Base-by-base conservation (phyloP, 2,329 filamentous ascomycete genomes). In the Paecilomyces fulvus region DNA sequence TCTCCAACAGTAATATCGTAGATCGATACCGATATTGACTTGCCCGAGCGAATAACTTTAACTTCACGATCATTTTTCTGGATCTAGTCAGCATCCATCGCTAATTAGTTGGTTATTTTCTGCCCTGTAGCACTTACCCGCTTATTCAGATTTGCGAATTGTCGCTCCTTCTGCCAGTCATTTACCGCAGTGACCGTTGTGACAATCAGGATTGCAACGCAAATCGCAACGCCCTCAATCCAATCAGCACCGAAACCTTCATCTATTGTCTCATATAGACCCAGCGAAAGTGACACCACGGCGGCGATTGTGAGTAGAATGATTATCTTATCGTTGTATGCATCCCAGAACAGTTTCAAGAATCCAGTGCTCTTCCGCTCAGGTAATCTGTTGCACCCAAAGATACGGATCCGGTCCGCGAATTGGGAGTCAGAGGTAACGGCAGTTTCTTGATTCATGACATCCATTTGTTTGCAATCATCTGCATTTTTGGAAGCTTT, bases 241-340 rank as follows among this genome's bases (percentile, higher is more conserved):
- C 81, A 89, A 64, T 86, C 84, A 12, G 84, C 80, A 1, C 51
- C 75, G 55, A 59, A 76, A 63, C 74, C 71, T 52, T 67, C 71
- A 20, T 79, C 79, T 12, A 86, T 77, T 0, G 83, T 83, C 67
- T 88, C 81, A 63, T 90, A 90, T 1, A 90, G 74, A 9, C 87
- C 87, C 10, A 90, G 75, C 8, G 83, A 84, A 7, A 90, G 72
- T 0, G 86, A 90, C 10, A 90, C 79, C 10, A 85, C 75, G 1
- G 87, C 87, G 9, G 87, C 87, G 33, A 83, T 78, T 0, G 85
- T 87, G 58, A 90, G 73, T 5, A 90, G 73, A 43, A 90, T 85
- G 43, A 90, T 80, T 33, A 90, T 84, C 61, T 87, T 87, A 70
- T 90, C 87, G 62, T 89, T 87, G 69, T 87, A 88, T 2, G 86